Conservation (phyloP, 1,284 basidiomycete genomes). For the Leucoagaricus sp. region DNA sequence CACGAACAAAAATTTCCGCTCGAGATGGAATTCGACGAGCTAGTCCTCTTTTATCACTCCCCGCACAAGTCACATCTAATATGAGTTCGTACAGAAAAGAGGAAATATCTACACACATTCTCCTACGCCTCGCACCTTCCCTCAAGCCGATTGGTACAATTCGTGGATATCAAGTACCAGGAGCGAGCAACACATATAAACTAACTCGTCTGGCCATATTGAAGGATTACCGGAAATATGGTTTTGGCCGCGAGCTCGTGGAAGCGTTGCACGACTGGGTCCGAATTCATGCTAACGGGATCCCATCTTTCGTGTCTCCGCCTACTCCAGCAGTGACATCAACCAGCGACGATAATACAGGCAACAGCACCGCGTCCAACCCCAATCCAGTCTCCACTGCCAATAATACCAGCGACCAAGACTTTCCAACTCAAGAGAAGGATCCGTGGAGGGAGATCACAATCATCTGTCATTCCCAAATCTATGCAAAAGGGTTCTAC, state of each 20-base stretch:
- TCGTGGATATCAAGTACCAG: slow-evolving; percentile 37
- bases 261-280: slow-evolving; percentile 60
- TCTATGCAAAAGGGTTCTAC: slow-evolving; percentile 72
- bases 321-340: neutral
- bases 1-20: slow-evolving; percentile 71
- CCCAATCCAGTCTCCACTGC: neutral
- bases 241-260: slow-evolving; percentile 67
- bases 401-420: neutral
- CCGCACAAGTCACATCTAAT: neutral
- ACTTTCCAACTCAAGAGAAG: neutral
- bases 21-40: slow-evolving; percentile 74
- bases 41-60: slow-evolving; percentile 29
- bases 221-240: slow-evolving; percentile 60
- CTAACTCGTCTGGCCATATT: slow-evolving; percentile 69
- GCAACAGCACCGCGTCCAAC: neutral
- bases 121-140: slow-evolving; percentile 64
- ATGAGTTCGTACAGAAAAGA: slow-evolving; percentile 48
- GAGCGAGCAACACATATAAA: slow-evolving; percentile 52
- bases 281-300: slow-evolving; percentile 38
- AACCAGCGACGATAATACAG: neutral
- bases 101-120: slow-evolving; percentile 63
- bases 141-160: slow-evolving; percentile 69
- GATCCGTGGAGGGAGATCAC: slow-evolving; percentile 25
- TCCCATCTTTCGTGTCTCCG: slow-evolving; percentile 5
- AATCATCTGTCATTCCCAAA: slow-evolving; percentile 67